Evolutionary conservation across 208 protist species (phyloP).

Genomic region (Trypanosoma melophagium): DNA sequence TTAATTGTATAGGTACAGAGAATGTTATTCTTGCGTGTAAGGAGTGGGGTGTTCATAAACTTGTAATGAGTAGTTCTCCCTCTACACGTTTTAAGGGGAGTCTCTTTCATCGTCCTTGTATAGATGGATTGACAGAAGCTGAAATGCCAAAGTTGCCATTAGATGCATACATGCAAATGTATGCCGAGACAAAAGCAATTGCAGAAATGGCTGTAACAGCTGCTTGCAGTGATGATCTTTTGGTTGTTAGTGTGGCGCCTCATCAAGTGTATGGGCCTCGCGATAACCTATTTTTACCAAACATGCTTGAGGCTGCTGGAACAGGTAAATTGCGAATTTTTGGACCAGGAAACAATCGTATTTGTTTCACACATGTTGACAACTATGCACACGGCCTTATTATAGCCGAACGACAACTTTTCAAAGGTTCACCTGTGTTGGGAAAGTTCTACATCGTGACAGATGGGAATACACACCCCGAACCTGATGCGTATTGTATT

Average conservation of each 20-base stretch:
- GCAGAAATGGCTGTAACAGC: constrained; percentile 88
- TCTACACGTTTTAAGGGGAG: constrained; percentile 92
- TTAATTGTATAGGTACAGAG: constrained; percentile 92
- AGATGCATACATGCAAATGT: constrained; percentile 91
- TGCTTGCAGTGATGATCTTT: constrained; percentile 81
- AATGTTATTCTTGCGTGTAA: constrained; percentile 94
- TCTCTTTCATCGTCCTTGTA: constrained; percentile 87
- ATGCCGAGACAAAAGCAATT: constrained; percentile 92
- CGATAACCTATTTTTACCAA: constrained; percentile 95
- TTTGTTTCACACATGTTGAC: constrained; percentile 95
- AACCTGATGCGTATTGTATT: constrained; percentile 84
- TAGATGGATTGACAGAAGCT: constrained; percentile 91
- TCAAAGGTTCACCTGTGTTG: constrained; percentile 84
- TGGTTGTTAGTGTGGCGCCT: constrained; percentile 89
- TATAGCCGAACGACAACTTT: constrained; percentile 89
- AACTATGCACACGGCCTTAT: constrained; percentile 95
- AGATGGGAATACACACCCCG: constrained; percentile 90
- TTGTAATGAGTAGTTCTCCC: constrained; percentile 94
- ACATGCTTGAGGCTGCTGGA: constrained; percentile 92
- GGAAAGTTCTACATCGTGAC: constrained; percentile 96
- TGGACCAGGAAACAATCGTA: constrained; percentile 89
- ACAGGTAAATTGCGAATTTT: constrained; percentile 94
- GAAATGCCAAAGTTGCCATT: constrained; percentile 89
- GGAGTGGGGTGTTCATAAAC: constrained; percentile 85
- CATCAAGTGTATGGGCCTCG: constrained; percentile 96